Percentiles rank a stretch among this genome's conserved stretches.
phyloP scores from a whole-genome alignment of 495 filamentous ascomycete species.

The Bombardia bombarda region DNA sequence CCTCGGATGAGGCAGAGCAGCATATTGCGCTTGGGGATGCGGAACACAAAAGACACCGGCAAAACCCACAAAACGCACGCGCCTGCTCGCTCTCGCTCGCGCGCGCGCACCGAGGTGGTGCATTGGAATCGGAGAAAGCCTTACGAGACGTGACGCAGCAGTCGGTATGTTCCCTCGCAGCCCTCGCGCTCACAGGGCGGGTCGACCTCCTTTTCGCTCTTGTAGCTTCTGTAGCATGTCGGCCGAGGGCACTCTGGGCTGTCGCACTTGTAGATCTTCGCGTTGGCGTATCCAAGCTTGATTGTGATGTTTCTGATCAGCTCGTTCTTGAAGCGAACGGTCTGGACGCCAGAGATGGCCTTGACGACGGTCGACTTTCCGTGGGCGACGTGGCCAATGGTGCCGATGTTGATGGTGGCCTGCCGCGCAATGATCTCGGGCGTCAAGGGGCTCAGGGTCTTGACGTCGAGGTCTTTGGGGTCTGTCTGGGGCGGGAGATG shows the following conservation, averaged over 20 bases:
- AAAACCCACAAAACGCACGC: too few species aligned
- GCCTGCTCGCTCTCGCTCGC: too few species aligned
- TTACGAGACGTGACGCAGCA: conserved; percentile 84
- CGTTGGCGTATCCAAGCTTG: conserved; percentile 98
- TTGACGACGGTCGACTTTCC: conserved; percentile 98
- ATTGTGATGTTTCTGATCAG: conserved; percentile 98
- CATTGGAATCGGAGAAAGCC: conserved; percentile 25
- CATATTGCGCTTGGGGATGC: not conserved
- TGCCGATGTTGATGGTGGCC: conserved; percentile 98
- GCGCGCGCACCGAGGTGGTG: too few species aligned
- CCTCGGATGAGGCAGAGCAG: too few species aligned
- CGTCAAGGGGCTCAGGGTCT: conserved; percentile 69
- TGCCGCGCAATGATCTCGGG: conserved; percentile 96
- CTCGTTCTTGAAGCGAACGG: conserved; percentile 98
- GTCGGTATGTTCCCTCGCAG: conserved; percentile 72
- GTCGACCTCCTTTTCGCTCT: conserved; percentile 96
- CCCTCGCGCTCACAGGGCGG: conserved; percentile 91
- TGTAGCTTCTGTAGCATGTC: conserved; percentile 93
- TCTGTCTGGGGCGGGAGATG: conserved; percentile 82
- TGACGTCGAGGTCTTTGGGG: conserved; percentile 73
- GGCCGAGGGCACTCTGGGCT: conserved; percentile 83
- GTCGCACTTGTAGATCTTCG: conserved; percentile 99
- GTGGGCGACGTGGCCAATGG: conserved; percentile 97
- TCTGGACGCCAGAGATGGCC: conserved; percentile 97
- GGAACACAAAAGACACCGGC: not conserved